Evolutionary conservation across 352 stramenopile genomes (phyloP).

Genomic region (Phytophthora fragariaefolia): DNA sequence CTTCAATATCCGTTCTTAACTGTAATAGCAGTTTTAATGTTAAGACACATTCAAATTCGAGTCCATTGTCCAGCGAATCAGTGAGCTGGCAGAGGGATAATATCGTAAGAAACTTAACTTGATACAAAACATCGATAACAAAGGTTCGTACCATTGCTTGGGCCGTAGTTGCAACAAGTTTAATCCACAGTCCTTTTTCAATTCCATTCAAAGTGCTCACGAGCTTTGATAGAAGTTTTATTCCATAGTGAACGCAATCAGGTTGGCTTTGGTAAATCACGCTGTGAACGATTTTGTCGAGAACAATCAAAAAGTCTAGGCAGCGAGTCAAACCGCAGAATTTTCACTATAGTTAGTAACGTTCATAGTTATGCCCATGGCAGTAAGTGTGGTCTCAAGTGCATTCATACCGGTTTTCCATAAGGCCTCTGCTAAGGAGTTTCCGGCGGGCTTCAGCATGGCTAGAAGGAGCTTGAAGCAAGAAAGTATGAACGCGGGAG

Average conservation of each 20-base stretch:
- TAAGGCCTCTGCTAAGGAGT: conserved; percentile 8
- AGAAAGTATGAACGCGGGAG: conserved; percentile 19
- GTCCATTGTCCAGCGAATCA: conserved; percentile 12
- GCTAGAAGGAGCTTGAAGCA: conserved; percentile 25
- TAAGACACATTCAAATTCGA: conserved; percentile 31
- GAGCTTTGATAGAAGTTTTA: conserved; percentile 28
- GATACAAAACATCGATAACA: not conserved
- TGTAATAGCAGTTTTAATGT: conserved; percentile 34
- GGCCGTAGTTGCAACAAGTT: conserved; percentile 24
- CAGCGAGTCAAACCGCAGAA: no score
- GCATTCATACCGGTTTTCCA: conserved; percentile 22
- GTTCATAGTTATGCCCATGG: not conserved
- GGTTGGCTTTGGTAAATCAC: conserved; percentile 25
- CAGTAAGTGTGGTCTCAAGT: not conserved
- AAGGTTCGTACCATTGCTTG: conserved; percentile 34
- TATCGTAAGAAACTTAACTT: not conserved
- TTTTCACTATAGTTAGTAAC: not conserved
- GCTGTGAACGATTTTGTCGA: conserved; percentile 35
- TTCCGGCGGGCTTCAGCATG: conserved; percentile 8
- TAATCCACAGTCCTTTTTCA: conserved; percentile 14
- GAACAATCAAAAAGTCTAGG: conserved; percentile 21
- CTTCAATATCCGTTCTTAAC: conserved; percentile 3
- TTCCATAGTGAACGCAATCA: conserved; percentile 27
- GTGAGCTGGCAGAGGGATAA: conserved; percentile 26
- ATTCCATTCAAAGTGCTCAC: conserved; percentile 5